These are phyloP conservation scores for Colletotrichum incanum DNA, from an alignment of 2,329 filamentous ascomycete species.

Conservation along the genomic window DNA sequence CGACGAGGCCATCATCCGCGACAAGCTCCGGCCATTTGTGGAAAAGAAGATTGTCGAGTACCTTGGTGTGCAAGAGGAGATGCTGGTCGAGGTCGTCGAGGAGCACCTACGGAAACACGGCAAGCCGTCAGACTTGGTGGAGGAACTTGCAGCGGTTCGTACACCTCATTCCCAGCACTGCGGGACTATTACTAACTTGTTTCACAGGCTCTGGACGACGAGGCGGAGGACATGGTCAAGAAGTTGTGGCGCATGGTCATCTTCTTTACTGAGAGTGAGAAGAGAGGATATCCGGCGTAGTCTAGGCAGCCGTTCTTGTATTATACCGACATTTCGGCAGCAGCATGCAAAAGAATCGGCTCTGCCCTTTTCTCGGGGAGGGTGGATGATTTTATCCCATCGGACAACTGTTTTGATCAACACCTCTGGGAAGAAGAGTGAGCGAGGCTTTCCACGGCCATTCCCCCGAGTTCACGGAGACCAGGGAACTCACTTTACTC, in stretches of 20 bases:
- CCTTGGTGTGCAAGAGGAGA: constrained; percentile 94
- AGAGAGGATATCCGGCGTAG: constrained; percentile 83
- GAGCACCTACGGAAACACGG: constrained; percentile 85
- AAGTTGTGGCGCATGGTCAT: constrained; percentile 99
- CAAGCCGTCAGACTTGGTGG: constrained; percentile 84
- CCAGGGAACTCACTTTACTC: constrained; percentile 23
- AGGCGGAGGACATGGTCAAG: constrained; percentile 93
- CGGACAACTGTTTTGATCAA: background rate
- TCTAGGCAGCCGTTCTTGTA: constrained; percentile 39
- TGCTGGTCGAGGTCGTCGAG: constrained; percentile 93
- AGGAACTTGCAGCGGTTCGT: constrained; percentile 87
- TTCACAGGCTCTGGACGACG: constrained; percentile 87
- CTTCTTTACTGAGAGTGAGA: constrained; percentile 96
- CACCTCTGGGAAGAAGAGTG: constrained; percentile 4
- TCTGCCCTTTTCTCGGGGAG: background rate
- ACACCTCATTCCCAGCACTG: constrained; percentile 6
- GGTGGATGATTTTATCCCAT: background rate
- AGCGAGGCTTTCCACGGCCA: constrained; percentile 12
- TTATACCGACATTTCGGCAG: constrained; percentile 30
- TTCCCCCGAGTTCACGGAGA: constrained; percentile 20
- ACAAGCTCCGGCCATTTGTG: constrained; percentile 93
- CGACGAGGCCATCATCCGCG: constrained; percentile 83
- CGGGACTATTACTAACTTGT: constrained; percentile 49
- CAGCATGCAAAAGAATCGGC: constrained; percentile 1
- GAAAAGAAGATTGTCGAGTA: constrained; percentile 99